Conservation (phyloP, 2,329 filamentous ascomycete species). For the Colletotrichum sp. region DNA sequence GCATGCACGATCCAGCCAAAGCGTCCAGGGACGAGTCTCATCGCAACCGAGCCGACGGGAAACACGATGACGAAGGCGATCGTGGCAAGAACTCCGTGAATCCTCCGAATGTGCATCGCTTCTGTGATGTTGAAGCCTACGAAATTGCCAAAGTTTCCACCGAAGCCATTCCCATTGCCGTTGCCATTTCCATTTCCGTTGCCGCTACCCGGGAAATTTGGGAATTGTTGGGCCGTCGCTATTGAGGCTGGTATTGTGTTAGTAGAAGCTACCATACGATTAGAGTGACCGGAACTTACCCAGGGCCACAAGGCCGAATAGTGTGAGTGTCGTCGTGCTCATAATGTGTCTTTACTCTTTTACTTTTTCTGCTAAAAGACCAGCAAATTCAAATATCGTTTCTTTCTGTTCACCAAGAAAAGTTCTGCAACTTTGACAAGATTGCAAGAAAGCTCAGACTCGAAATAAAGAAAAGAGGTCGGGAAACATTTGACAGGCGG, state of each 20-base stretch:
- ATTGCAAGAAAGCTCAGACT: neutral
- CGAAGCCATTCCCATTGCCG: slow-evolving; percentile 8
- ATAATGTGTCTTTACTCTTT: neutral
- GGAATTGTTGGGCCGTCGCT: slow-evolving; percentile 10
- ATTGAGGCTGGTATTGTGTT: neutral
- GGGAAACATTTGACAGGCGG: neutral
- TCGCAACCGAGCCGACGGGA: slow-evolving; percentile 46
- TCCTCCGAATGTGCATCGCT: slow-evolving; percentile 34
- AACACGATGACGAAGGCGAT: slow-evolving; percentile 48
- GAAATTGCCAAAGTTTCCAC: slow-evolving; percentile 14
- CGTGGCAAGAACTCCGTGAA: slow-evolving; percentile 47
- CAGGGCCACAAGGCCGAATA: slow-evolving; percentile 1
- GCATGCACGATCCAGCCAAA: slow-evolving; percentile 44
- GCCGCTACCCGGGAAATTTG: slow-evolving; percentile 3
- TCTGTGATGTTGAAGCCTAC: slow-evolving; percentile 30
- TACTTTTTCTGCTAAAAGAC: neutral
- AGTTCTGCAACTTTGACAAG: neutral
- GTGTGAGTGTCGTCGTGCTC: neutral
- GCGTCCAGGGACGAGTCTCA: slow-evolving; percentile 42
- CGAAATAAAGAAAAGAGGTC: neutral
- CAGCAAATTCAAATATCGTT: neutral
- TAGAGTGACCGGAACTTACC: neutral
- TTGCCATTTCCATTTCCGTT: slow-evolving; percentile 3
- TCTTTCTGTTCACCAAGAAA: neutral
- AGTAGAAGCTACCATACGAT: neutral